phyloP scores from a whole-genome alignment of 2,329 filamentous ascomycete species.

The Trichophyton schoenleinii region DNA sequence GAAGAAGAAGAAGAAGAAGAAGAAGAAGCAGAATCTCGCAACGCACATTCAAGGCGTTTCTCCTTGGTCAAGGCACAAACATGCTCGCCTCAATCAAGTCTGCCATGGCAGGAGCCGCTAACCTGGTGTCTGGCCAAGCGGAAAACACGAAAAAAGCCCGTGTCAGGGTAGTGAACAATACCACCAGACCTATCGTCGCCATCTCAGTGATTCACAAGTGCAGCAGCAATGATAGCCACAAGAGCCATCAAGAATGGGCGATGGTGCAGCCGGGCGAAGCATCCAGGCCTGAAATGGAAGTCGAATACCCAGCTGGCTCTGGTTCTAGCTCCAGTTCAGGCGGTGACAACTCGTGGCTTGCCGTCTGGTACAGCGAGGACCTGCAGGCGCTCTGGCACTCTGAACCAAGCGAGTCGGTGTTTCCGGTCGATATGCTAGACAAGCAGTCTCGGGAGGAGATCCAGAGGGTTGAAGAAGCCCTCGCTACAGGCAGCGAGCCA shows the following conservation, averaged over 20 bases:
- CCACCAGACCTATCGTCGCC: neutral
- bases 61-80: neutral
- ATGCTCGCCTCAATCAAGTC: neutral
- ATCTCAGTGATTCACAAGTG: neutral
- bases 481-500: neutral
- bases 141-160: neutral
- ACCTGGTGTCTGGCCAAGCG: neutral
- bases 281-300: neutral
- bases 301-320: neutral
- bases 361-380: neutral
- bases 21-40: neutral
- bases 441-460: neutral
- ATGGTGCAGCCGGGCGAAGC: neutral
- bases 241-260: neutral
- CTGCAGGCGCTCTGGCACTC: neutral
- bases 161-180: neutral
- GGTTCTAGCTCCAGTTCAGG: neutral
- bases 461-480: neutral
- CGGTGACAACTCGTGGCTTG: neutral
- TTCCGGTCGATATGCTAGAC: neutral
- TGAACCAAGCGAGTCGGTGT: neutral
- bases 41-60: neutral
- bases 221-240: neutral
- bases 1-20: neutral
- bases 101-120: neutral